These are phyloP conservation scores for Coemansia sp. DNA, from an alignment of 192 early-diverging fungal species.

Conservation along the genomic window DNA sequence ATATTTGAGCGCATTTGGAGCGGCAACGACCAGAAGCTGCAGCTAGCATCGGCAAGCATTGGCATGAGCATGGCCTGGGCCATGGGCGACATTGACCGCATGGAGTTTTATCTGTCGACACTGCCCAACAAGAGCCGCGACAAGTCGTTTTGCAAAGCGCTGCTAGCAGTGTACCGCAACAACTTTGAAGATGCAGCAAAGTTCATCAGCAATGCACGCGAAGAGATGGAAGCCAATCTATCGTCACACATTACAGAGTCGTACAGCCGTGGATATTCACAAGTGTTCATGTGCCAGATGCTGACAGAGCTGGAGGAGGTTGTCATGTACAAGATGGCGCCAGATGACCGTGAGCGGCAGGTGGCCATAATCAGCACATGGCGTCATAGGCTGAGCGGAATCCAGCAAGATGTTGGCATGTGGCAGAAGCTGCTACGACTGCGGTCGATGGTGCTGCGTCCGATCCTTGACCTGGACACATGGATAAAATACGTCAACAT, in stretches of 20 bases:
- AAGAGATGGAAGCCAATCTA: too few species aligned
- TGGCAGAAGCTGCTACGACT: constrained; percentile 93
- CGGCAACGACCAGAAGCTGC: constrained; percentile 57
- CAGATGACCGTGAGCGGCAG: constrained; percentile 77
- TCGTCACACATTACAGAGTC: constrained; percentile 86
- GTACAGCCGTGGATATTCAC: constrained; percentile 88
- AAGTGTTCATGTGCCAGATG: constrained; percentile 93
- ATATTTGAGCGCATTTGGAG: constrained; percentile 80
- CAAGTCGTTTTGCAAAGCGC: too few species aligned
- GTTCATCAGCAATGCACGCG: too few species aligned
- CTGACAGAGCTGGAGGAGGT: constrained; percentile 97
- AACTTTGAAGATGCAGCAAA: too few species aligned
- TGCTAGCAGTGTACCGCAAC: too few species aligned
- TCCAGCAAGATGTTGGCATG: constrained; percentile 90
- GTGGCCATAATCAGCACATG: constrained; percentile 80
- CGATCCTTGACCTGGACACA: constrained; percentile 91
- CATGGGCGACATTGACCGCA: too few species aligned
- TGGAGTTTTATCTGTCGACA: too few species aligned
- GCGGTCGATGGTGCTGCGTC: constrained; percentile 82
- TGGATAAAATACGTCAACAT: constrained; percentile 95
- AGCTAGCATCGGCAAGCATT: constrained; percentile 76
- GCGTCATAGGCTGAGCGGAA: constrained; percentile 79
- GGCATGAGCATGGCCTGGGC: constrained; percentile 79
- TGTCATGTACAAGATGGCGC: constrained; percentile 80
- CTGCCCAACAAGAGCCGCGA: too few species aligned